Conservation (phyloP, 2,329 filamentous ascomycete species). For the Zymoseptoria tritici region DNA sequence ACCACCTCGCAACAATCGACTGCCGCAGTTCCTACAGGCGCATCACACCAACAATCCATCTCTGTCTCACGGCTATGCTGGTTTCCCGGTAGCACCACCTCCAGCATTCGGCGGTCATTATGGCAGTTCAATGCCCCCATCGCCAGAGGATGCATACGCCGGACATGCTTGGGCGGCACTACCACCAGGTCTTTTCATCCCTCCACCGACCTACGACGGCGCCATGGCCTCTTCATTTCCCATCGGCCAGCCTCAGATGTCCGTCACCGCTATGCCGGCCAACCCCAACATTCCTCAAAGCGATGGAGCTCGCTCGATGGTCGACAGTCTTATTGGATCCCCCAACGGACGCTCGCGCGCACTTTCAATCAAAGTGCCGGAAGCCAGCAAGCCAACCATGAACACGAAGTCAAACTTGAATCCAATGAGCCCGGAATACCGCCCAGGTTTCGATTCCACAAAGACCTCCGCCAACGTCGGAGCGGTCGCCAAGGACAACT, state of each 20-base stretch:
- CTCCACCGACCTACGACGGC: slow-evolving; percentile 26
- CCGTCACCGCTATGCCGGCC: background rate
- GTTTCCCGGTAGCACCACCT: background rate
- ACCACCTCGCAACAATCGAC: slow-evolving; percentile 11
- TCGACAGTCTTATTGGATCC: slow-evolving; percentile 16
- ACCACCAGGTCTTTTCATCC: slow-evolving; percentile 20
- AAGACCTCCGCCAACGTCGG: background rate
- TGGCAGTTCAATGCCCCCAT: slow-evolving; percentile 8
- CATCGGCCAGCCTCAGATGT: background rate
- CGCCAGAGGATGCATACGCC: slow-evolving; percentile 15
- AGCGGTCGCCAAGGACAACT: background rate
- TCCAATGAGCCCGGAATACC: slow-evolving; percentile 34
- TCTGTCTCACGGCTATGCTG: background rate
- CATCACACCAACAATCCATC: slow-evolving; percentile 3
- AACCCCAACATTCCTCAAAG: slow-evolving; percentile 17
- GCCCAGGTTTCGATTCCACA: slow-evolving; percentile 18
- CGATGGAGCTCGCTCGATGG: slow-evolving; percentile 20
- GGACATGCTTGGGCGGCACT: slow-evolving; percentile 18
- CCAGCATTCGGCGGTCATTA: slow-evolving; percentile 10
- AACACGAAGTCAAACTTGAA: slow-evolving; percentile 28
- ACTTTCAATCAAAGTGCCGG: slow-evolving; percentile 29
- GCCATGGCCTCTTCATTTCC: slow-evolving; percentile 18
- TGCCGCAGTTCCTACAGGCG: slow-evolving; percentile 19
- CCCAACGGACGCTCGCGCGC: slow-evolving; percentile 23
- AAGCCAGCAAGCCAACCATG: slow-evolving; percentile 13